Evolutionary conservation across 768 basidiomycete genomes (phyloP), one percentile per base, ranked within the genome.

Genomic region (Boletus subparvulus): DNA sequence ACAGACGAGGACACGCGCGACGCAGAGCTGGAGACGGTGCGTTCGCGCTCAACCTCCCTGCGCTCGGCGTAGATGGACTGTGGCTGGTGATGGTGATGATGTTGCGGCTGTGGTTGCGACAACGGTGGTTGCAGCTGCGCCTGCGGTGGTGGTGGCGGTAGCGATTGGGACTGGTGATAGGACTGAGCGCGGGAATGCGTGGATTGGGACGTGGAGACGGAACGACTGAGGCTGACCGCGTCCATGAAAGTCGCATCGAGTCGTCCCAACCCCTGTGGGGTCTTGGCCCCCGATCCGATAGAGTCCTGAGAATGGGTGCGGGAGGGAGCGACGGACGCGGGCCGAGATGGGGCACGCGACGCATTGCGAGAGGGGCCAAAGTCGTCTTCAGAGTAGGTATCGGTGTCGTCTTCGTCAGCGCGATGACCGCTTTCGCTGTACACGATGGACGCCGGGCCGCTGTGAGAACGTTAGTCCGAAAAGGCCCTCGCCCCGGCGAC

Each of bases 341-440:
- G 74, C 40, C 75, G 75, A 45, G 79, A 74, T 0, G 78, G 74
- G 5, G 68, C 69, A 9, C 70, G 69, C 52, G 70, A 74, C 56
- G 68, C 59, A 12, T 73, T 19, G 52, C 65, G 58, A 57, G 70
- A 73, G 8, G 69, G 63, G 6, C 68, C 70, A 54, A 68, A 70
- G 55, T 89, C 87, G 54, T 90, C 88, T 67, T 89, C 88, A 0
- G 84, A 83, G 54, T 79, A 83, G 13, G 70, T 66, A 58, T 89
- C 87, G 0, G 76, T 77, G 61, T 90, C 89, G 36, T 89, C 88
- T 66, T 91, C 88, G 36, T 88, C 87, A 6, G 80, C 77, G 52
- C 88, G 82, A 59, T 84, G 83, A 0, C 89, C 88, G 50, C 87
- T 80, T 72, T 92, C 89, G 66, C 88, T 91, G 73, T 89, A 91